Evolutionary conservation across 257 asterid species (phyloP).

Genomic region (Solanum pinnatisectum): DNA sequence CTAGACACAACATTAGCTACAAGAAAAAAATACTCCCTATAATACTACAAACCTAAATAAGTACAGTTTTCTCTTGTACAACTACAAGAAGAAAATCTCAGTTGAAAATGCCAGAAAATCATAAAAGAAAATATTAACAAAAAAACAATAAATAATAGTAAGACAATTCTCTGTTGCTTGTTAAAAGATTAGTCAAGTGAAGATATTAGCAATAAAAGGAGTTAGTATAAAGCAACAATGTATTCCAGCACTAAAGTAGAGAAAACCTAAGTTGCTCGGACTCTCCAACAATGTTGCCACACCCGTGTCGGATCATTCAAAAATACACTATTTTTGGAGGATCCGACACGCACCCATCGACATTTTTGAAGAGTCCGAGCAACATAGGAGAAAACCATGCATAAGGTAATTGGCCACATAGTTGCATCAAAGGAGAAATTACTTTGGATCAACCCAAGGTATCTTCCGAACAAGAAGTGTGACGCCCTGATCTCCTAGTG

Average conservation of each 20-base stretch:
- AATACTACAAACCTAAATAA: neutral
- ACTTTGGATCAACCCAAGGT: constrained; percentile 55
- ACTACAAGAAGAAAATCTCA: neutral
- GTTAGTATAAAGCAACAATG: neutral
- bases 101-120: neutral
- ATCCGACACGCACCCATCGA: no score
- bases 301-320: no score
- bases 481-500: constrained; percentile 50
- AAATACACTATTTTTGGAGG: no score
- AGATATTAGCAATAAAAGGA: neutral
- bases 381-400: neutral
- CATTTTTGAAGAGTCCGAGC: no score
- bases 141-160: neutral
- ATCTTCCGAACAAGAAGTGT: constrained; percentile 87
- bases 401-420: neutral
- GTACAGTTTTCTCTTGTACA: neutral
- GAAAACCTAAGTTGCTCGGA: neutral
- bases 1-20: neutral
- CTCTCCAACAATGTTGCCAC: no score
- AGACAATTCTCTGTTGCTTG: neutral
- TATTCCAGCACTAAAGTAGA: neutral
- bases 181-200: neutral
- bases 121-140: neutral
- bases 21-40: neutral
- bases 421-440: constrained; percentile 7